Conservation (phyloP, 169 alveolate species). For the Plasmodium vivax region DNA sequence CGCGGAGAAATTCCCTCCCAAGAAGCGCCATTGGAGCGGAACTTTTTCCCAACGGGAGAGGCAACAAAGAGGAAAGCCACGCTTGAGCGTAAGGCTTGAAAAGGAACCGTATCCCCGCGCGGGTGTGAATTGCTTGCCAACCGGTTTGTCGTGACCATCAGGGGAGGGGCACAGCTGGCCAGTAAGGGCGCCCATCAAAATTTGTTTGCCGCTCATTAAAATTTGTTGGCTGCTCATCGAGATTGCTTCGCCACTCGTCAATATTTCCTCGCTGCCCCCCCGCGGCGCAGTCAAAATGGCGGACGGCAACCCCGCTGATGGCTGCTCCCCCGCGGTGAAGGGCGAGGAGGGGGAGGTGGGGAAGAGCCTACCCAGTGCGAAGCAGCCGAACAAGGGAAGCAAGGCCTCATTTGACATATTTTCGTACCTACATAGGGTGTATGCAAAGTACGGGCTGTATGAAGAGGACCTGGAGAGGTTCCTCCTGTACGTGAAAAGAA, state of each 20-base stretch:
- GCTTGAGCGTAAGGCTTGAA: not conserved
- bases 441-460: constrained; percentile 41
- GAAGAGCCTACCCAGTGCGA: not conserved
- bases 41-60: not conserved
- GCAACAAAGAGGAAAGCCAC: not conserved
- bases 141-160: not conserved
- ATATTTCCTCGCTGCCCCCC: not conserved
- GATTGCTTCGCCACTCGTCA: no score
- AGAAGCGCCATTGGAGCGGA: not conserved
- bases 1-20: not conserved
- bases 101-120: not conserved
- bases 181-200: not conserved
- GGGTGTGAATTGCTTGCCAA: not conserved
- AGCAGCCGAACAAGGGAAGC: not conserved
- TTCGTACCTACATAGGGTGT: constrained; percentile 23
- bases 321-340: not conserved
- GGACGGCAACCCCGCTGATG: not conserved
- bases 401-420: constrained; percentile 28
- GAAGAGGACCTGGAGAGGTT: constrained; percentile 26
- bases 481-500: constrained; percentile 15
- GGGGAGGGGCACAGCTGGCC: not conserved
- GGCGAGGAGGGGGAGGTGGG: not conserved
- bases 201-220: not conserved
- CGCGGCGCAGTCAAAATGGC: not conserved
- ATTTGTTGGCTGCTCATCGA: no score